Evolutionary conservation across 129 eudicot species (phyloP), one percentile per base, ranked within the genome.

Genomic region (Oenanthe sinensis): DNA sequence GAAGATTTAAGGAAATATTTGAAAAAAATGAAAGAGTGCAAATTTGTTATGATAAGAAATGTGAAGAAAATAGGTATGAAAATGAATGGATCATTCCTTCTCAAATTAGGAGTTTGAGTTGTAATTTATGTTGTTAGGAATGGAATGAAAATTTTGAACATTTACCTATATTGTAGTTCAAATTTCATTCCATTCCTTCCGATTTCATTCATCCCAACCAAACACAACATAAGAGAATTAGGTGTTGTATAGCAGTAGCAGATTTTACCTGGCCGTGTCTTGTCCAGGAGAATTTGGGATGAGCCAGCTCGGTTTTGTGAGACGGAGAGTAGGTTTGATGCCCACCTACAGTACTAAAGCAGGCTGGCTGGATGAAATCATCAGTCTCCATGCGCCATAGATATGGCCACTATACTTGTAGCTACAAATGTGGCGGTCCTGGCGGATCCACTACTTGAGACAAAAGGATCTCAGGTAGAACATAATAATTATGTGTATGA

Each of bases 391-490:
- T 86, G n/a, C 97, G 91, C 24, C 90, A 82, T 4, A 4, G 96
- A 85, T 20, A 89, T 85, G 2, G 91, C 83, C 28, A 69, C 89
- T 87, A 90, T 79, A 72, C 89, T 89, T 44, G 96, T 85, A 10
- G 89, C 93, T 33, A 88, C 96, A 0, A 93, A 88, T 85, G 89
- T n/a, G n/a, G n/a, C n/a, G n/a, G n/a, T n/a, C n/a, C n/a, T 87
- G 60, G 93, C 93, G 2, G 96, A 87, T 42, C 98, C 96, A 49
- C 92, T 93, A 84, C 90, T 92, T n/a, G 97, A 90, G 11, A 96
- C 97, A 68, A 92, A 87, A 3, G 93, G 89, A 81, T 79, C 84
- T 11, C 89, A 3, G 92, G 84, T 39, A 79, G 74, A n/a, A 82
- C 87, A 54, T 87, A 90, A 12, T 92, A 96, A 81, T 90, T 88